Evolutionary conservation across 345 rosid genomes (phyloP).

Genomic region (Salix udensis): DNA sequence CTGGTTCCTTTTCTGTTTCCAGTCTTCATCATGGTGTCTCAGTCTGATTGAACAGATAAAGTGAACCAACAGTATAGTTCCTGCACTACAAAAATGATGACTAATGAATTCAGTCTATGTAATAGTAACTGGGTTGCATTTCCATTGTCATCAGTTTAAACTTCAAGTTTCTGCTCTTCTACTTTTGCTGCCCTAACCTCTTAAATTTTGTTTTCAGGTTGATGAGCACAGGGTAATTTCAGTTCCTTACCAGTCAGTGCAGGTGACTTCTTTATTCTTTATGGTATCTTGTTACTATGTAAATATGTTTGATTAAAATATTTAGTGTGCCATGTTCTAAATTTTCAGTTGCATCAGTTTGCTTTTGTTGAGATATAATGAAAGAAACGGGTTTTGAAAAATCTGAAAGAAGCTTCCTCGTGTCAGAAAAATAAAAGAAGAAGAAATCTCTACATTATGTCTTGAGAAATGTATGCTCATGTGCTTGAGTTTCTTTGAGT

Average conservation of each 20-base stretch:
- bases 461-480: neutral
- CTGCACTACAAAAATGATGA: neutral
- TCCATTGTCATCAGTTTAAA: neutral
- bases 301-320: neutral
- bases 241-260: conserved; percentile 67
- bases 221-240: conserved; percentile 72
- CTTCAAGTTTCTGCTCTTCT: conserved; percentile 12
- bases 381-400: neutral
- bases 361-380: neutral
- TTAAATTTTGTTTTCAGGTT: conserved; percentile 53
- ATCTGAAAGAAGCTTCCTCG: neutral
- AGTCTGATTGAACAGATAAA: conserved; percentile 1
- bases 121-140: neutral
- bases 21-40: neutral
- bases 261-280: conserved; percentile 40
- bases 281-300: neutral
- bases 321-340: neutral
- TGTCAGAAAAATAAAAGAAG: neutral
- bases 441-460: neutral
- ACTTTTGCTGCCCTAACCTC: conserved; percentile 15
- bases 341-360: neutral
- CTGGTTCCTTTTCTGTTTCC: conserved; percentile 10
- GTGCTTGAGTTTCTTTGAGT: neutral
- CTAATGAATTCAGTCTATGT: neutral
- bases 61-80: neutral